Evolutionary conservation across 2,329 filamentous ascomycete species (phyloP).

Genomic region (Apiospora arundinis): DNA sequence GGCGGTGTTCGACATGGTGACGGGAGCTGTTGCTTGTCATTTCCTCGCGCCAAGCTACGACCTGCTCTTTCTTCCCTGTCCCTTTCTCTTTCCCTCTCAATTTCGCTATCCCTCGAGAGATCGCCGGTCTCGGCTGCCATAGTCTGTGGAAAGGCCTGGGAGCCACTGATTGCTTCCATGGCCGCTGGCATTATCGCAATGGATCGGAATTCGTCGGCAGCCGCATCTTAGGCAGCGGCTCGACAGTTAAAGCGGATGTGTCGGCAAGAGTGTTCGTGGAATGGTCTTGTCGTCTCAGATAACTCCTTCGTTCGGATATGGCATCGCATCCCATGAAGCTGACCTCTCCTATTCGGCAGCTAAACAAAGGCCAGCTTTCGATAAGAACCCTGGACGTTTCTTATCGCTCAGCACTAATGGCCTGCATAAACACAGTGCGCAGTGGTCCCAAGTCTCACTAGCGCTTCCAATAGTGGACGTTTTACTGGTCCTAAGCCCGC

Average conservation of each 20-base stretch:
- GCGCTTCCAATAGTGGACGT: neutral
- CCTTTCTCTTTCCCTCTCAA: conserved; percentile 13
- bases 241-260: neutral
- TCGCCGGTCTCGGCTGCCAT: neutral
- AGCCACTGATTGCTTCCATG: neutral
- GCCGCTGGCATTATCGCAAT: conserved; percentile 3
- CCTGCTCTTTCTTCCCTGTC: conserved; percentile 29
- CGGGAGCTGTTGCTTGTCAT: conserved; percentile 22
- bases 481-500: neutral
- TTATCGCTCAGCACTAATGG: conserved; percentile 1
- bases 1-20: conserved; percentile 26
- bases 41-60: conserved; percentile 30
- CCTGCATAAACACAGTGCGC: conserved; percentile 16
- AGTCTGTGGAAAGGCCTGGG: neutral
- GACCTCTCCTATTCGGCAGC: neutral
- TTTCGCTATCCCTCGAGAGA: neutral
- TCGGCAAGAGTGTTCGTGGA: neutral
- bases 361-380: conserved; percentile 19
- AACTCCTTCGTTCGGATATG: neutral
- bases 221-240: neutral
- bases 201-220: conserved; percentile 5
- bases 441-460: neutral
- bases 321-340: neutral
- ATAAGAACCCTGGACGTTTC: conserved; percentile 3
- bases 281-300: neutral